These are phyloP conservation scores for Helicostylum pulchrum DNA, from an alignment of 192 early-diverging fungal genomes.

Conservation along the genomic window DNA sequence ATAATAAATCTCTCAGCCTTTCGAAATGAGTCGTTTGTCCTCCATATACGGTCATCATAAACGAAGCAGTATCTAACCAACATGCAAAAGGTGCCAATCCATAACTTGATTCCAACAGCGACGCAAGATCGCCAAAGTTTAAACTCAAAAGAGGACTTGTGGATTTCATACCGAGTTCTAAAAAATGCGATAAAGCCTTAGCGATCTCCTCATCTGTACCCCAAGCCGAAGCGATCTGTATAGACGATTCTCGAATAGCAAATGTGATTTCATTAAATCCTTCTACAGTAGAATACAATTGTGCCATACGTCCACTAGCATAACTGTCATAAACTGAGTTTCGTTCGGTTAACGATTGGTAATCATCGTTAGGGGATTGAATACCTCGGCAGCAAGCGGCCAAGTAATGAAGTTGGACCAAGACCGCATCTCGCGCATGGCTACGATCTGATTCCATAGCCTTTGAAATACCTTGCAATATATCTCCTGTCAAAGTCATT, in stretches of 20 bases:
- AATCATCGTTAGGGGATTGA: conserved; percentile 51
- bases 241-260: conserved; percentile 42
- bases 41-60: conserved; percentile 50
- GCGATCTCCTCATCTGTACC: conserved; percentile 41
- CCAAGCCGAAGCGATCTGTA: conserved; percentile 41
- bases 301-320: conserved; percentile 27
- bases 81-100: conserved; percentile 31
- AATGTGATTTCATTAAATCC: conserved; percentile 33
- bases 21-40: conserved; percentile 31
- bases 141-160: conserved; percentile 43
- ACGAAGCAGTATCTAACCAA: conserved; percentile 50
- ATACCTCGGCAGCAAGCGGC: conserved; percentile 51
- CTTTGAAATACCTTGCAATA: conserved; percentile 19
- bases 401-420: conserved; percentile 46
- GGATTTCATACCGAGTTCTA: conserved; percentile 48
- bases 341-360: conserved; percentile 24
- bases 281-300: conserved; percentile 17
- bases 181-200: conserved; percentile 42
- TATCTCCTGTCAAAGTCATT: conserved; percentile 29
- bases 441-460: conserved; percentile 21
- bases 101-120: conserved; percentile 40
- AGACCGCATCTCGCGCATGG: conserved; percentile 31
- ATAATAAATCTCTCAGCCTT: conserved; percentile 30
- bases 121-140: conserved; percentile 34
- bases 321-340: conserved; percentile 29